Evolutionary conservation across 2,329 filamentous ascomycete species (phyloP).

Genomic region (Clonostachys sp.): DNA sequence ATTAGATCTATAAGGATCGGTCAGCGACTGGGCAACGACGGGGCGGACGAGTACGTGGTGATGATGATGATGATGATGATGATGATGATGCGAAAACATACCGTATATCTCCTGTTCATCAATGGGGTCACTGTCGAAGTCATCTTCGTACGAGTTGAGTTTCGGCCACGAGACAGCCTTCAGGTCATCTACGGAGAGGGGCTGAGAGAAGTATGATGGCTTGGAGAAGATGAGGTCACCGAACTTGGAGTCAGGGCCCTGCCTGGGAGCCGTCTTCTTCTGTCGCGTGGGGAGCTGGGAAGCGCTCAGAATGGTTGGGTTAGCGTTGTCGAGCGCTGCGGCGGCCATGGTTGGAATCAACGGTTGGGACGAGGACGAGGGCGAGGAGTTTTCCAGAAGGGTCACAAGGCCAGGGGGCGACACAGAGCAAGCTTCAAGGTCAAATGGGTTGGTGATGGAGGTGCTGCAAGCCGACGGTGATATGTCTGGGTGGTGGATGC

Average conservation of each 20-base stretch:
- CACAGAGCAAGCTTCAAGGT: no score
- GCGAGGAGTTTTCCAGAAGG: not conserved
- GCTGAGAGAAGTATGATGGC: conserved; percentile 34
- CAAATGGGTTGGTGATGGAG: no score
- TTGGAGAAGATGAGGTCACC: conserved; percentile 39
- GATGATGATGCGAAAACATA: conserved; percentile 27
- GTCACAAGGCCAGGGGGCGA: no score
- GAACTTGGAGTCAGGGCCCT: conserved; percentile 41
- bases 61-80: not conserved
- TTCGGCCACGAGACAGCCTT: conserved; percentile 10
- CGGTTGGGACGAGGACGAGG: no score
- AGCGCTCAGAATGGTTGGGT: conserved; percentile 85
- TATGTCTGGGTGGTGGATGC: no score
- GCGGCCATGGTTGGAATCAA: conserved; percentile 10
- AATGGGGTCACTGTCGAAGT: conserved; percentile 71
- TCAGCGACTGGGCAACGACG: conserved; percentile 1
- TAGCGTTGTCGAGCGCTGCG: conserved; percentile 64
- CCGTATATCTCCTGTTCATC: conserved; percentile 97
- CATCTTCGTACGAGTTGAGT: conserved; percentile 27
- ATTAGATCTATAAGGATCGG: conserved; percentile 66
- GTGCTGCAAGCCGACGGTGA: no score
- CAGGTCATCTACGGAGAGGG: conserved; percentile 30
- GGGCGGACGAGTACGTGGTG: not conserved
- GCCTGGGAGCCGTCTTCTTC: conserved; percentile 39
- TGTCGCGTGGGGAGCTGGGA: conserved; percentile 83